Conservation (phyloP, 352 stramenopile genomes). For the Globisporangium emineosum region DNA sequence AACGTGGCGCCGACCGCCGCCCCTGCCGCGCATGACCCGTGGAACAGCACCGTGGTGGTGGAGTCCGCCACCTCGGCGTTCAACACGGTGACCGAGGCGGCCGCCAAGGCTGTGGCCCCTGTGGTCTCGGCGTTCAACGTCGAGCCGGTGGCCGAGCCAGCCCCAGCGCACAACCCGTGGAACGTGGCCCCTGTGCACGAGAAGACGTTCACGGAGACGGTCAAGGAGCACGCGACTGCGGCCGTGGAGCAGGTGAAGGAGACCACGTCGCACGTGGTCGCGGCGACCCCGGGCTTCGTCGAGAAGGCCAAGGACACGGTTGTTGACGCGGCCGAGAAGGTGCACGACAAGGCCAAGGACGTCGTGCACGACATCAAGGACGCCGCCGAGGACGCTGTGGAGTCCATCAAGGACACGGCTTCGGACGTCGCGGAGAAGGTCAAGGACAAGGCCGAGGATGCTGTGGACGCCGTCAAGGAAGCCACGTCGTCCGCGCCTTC, state of each 20-base stretch:
- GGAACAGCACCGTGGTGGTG: conserved; percentile 43
- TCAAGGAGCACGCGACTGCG: conserved; percentile 17
- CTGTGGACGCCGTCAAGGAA: conserved; percentile 12
- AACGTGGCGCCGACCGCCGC: conserved; percentile 36
- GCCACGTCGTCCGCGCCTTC: conserved; percentile 16
- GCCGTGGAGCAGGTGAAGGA: conserved; percentile 17
- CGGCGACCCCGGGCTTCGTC: conserved; percentile 18
- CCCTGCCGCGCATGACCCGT: conserved; percentile 30
- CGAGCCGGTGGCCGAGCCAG: conserved; percentile 5
- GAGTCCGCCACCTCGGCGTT: conserved; percentile 3
- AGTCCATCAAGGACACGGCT: conserved; percentile 18
- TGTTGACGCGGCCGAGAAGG: conserved; percentile 11
- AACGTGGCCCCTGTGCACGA: conserved; percentile 32
- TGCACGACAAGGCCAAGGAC: conserved; percentile 21
- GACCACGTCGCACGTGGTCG: conserved; percentile 13
- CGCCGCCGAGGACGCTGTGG: conserved; percentile 11
- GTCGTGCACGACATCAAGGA: conserved; percentile 24
- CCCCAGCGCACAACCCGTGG: conserved; percentile 29
- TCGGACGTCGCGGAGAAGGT: conserved; percentile 15
- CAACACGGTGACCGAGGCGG: conserved; percentile 20
- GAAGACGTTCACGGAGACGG: conserved; percentile 20
- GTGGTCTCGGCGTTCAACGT: conserved; percentile 34
- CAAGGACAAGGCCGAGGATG: conserved; percentile 15
- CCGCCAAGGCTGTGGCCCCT: conserved; percentile 16
- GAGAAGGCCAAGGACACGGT: conserved; percentile 20